Conservation (phyloP, 1,284 basidiomycete genomes). For the Phaffia rhodozyma region DNA sequence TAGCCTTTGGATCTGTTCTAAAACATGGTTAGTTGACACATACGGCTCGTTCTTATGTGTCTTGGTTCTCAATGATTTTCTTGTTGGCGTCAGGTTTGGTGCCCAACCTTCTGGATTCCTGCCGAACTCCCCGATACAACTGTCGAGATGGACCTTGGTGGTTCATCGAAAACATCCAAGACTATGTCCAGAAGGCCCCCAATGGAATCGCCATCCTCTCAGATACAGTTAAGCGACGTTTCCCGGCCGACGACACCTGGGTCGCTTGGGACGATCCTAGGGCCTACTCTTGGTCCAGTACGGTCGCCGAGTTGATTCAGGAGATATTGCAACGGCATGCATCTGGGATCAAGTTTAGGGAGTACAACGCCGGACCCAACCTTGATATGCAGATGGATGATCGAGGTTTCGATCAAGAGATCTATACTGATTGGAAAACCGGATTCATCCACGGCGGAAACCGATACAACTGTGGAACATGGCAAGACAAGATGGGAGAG, state of each 20-base stretch:
- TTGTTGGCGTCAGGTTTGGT: constrained; percentile 43
- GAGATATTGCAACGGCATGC: constrained; percentile 93
- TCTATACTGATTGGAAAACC: constrained; percentile 86
- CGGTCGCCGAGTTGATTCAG: constrained; percentile 85
- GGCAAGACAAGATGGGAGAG: constrained; percentile 98
- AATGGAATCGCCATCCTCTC: constrained; percentile 69
- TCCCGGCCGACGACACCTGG: constrained; percentile 88
- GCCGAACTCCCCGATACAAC: constrained; percentile 61
- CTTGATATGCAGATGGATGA: constrained; percentile 92
- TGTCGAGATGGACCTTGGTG: constrained; percentile 28
- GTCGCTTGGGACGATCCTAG: constrained; percentile 76
- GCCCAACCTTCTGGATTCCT: constrained; percentile 81
- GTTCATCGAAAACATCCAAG: constrained; percentile 90
- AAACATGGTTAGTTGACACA: constrained; percentile 46
- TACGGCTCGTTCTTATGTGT: too few relatives aligned
- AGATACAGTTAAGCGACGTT: constrained; percentile 75
- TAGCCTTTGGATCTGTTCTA: constrained; percentile 70
- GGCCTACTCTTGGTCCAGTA: constrained; percentile 69
- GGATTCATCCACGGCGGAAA: constrained; percentile 85
- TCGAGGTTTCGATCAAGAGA: constrained; percentile 85
- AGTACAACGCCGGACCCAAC: constrained; percentile 90
- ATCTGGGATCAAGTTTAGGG: constrained; percentile 81
- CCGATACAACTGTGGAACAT: constrained; percentile 67
- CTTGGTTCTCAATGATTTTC: too few relatives aligned
- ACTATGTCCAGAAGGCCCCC: constrained; percentile 74